A percentile compares a stretch with the other conserved stretches of the same genome.
Conservation (phyloP, 192 early-diverging fungal species). For the Rhizophagus prolifer region DNA sequence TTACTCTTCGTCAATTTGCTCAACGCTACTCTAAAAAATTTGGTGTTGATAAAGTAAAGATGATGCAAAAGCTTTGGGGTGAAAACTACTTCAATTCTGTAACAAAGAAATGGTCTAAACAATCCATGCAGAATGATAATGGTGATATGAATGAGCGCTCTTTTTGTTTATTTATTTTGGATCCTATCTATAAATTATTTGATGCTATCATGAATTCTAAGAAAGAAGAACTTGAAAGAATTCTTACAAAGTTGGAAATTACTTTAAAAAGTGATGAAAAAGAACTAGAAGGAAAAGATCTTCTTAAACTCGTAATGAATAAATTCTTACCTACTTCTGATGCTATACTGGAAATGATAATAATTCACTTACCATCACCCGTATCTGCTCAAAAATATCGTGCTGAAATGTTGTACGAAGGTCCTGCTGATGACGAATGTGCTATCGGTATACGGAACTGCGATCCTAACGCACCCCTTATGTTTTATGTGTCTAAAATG, state of each 20-base stretch:
- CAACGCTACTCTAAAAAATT: constrained; percentile 97
- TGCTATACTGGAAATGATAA: constrained; percentile 97
- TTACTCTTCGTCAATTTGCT: constrained; percentile 98
- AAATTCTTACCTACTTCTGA: constrained; percentile 98
- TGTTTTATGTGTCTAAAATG: constrained; percentile 99
- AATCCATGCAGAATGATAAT: constrained; percentile 36
- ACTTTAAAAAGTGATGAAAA: constrained; percentile 81
- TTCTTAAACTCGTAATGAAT: constrained; percentile 95
- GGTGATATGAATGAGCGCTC: constrained; percentile 89
- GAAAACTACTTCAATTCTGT: constrained; percentile 99
- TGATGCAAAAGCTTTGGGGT: constrained; percentile 97
- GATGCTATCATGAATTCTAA: constrained; percentile 95
- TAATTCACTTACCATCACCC: constrained; percentile 95
- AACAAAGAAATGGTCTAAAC: constrained; percentile 96
- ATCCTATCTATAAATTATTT: constrained; percentile 97
- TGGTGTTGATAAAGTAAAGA: constrained; percentile 91
- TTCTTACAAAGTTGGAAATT: constrained; percentile 87
- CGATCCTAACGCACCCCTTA: constrained; percentile 92
- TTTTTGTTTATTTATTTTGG: constrained; percentile 96
- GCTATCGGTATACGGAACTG: constrained; percentile 84
- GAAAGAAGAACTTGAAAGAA: constrained; percentile 77
- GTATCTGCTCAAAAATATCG: constrained; percentile 90
- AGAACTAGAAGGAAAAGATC: constrained; percentile 87
- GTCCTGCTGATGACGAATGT: constrained; percentile 91
- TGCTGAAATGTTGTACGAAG: constrained; percentile 92